Evolutionary conservation across 2,329 filamentous ascomycete species (phyloP), one percentile per base, ranked within the genome.

Genomic region (Penicillium aurantiogriseum): DNA sequence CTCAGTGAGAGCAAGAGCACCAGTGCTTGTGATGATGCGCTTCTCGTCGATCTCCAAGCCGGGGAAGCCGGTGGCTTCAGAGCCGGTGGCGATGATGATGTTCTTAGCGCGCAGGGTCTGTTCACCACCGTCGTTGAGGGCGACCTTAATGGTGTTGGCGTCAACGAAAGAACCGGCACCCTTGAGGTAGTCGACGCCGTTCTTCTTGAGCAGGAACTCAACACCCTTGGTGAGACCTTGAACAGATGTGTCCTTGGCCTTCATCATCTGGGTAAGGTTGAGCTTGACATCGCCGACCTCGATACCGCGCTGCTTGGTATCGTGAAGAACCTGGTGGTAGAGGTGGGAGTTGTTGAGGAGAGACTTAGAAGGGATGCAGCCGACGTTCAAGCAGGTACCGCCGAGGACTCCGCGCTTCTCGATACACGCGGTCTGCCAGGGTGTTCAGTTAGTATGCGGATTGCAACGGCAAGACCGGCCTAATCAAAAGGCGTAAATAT

Each of bases 331-430:
- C 80, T 92, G 89, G 83, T 97, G 93, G 84, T 97, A 97, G 60
- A 97, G 85, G 78, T 97, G 92, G 70, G 94, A 97, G 85, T 97
- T 97, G 88, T 97, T 99, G 77, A 99, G 90, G 68, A 99, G 91
- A 63, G 94, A 97, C 81, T 99, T 99, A 66, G 94, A 99, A 67
- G 94, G 94, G 75, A 99, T 99, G 81, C 94, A 99, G 80, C 94
- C 94, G 73, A 99, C 94, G 77, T 99, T 99, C 72, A 99, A 82
- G 83, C 94, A 99, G 72, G 94, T 99, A 76, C 94, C 94, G 72
- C 94, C 94, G 70, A 99, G 88, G 60, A 86, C 84, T 68, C 94
- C 94, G 75, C 94, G 91, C 85, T 99, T 99, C 82, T 99, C 94
- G 81, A 99, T 95, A 80, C 94, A 99, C 61, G 92, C 85, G 64